Conservation (phyloP, 495 filamentous ascomycete species). For the Echria macrotheca region DNA sequence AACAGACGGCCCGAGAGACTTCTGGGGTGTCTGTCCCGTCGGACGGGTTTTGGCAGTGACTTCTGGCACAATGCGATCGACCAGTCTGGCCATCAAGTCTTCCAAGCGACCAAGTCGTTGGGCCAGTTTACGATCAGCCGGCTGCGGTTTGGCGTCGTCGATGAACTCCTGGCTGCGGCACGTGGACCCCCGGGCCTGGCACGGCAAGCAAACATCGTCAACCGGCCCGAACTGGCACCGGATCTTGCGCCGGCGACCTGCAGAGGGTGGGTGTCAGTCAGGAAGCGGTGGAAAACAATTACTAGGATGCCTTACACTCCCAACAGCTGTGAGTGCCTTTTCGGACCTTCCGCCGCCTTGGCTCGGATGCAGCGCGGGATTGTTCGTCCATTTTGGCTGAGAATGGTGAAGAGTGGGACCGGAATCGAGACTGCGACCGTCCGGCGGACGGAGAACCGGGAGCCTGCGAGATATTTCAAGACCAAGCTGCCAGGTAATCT, state of each 20-base stretch:
- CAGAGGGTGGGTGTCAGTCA: neutral
- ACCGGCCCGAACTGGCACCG: conserved; percentile 37
- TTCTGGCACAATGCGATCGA: conserved; percentile 34
- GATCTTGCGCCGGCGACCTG: conserved; percentile 44
- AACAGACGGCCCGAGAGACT: neutral
- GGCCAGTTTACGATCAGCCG: conserved; percentile 33
- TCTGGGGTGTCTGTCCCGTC: neutral
- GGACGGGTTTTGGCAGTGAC: conserved; percentile 9
- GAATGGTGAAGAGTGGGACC: neutral
- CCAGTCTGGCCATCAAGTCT: conserved; percentile 39
- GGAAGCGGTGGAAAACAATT: conserved; percentile 8
- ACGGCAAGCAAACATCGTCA: conserved; percentile 41
- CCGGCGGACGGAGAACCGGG: neutral
- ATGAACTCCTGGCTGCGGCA: conserved; percentile 50
- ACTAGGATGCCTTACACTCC: no score
- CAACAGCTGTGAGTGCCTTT: conserved; percentile 53
- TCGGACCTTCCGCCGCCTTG: conserved; percentile 41
- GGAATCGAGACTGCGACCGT: neutral
- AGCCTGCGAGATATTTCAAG: neutral
- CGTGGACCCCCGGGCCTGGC: conserved; percentile 37
- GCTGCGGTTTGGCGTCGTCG: conserved; percentile 30
- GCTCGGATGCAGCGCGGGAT: conserved; percentile 5
- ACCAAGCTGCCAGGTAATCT: neutral
- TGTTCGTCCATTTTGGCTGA: neutral
- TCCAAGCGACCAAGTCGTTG: conserved; percentile 45